Conservation (phyloP, 768 basidiomycete species). For the Naganishia randhawae region DNA sequence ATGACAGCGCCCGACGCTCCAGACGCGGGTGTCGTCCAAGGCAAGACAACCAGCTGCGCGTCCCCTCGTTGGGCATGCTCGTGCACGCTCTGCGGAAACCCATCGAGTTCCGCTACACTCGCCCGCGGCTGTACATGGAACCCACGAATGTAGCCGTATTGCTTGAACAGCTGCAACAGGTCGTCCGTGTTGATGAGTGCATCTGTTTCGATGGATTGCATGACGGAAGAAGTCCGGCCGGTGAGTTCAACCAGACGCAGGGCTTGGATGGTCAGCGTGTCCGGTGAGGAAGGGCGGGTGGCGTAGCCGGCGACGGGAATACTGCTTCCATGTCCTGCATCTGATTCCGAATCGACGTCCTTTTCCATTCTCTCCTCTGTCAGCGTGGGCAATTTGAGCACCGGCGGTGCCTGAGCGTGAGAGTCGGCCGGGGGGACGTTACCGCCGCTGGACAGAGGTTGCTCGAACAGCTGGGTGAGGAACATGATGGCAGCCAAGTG, state of each 20-base stretch:
- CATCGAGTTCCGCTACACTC: slow-evolving; percentile 69
- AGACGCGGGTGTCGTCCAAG: slow-evolving; percentile 60
- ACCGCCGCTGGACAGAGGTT: slow-evolving; percentile 37
- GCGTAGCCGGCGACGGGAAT: slow-evolving; percentile 29
- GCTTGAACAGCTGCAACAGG: slow-evolving; percentile 56
- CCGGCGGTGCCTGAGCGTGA: slow-evolving; percentile 12
- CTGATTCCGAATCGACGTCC: slow-evolving; percentile 36
- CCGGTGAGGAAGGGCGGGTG: background rate
- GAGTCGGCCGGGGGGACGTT: background rate
- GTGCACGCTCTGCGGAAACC: slow-evolving; percentile 66
- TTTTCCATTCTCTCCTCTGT: slow-evolving; percentile 22
- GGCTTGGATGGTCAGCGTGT: slow-evolving; percentile 27
- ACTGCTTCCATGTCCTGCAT: slow-evolving; percentile 32
- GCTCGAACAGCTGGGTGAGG: slow-evolving; percentile 72
- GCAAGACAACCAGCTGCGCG: slow-evolving; percentile 74
- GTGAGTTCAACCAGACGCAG: slow-evolving; percentile 80
- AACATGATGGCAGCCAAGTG: slow-evolving; percentile 87
- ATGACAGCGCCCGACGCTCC: slow-evolving; percentile 30
- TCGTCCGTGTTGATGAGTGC: slow-evolving; percentile 56
- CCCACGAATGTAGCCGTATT: slow-evolving; percentile 45
- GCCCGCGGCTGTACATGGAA: slow-evolving; percentile 67
- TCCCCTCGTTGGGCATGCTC: slow-evolving; percentile 59
- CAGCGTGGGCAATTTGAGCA: slow-evolving; percentile 13
- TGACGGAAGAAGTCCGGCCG: slow-evolving; percentile 77
- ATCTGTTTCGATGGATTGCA: slow-evolving; percentile 66